Evolutionary conservation across 2,329 filamentous ascomycete species (phyloP).

Genomic region (Endocalyx cinctus): DNA sequence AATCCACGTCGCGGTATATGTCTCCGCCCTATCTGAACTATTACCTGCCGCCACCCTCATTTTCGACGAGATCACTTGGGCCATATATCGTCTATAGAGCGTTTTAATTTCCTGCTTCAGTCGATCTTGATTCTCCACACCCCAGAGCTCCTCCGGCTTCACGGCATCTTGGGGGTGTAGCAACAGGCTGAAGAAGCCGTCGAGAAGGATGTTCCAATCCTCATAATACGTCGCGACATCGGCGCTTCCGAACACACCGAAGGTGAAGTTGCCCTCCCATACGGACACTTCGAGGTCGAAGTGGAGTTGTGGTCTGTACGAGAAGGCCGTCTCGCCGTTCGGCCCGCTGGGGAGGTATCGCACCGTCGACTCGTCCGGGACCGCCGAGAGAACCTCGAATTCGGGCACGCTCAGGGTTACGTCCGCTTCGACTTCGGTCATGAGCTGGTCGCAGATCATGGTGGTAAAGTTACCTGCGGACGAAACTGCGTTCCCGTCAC

Average conservation of each 20-base stretch:
- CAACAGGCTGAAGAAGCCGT: constrained; percentile 5
- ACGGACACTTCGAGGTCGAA: constrained; percentile 2
- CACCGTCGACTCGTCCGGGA: constrained; percentile 2
- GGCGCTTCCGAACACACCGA: background rate
- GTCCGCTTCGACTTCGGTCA: constrained; percentile 3
- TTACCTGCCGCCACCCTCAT: constrained; percentile 4
- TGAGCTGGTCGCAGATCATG: constrained; percentile 4
- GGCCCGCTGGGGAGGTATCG: constrained; percentile 3
- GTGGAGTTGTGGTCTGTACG: constrained; percentile 4
- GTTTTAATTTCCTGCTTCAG: constrained; percentile 1
- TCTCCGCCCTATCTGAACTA: background rate
- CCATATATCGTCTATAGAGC: constrained; percentile 5
- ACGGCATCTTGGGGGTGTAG: constrained; percentile 3
- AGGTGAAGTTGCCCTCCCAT: constrained; percentile 3
- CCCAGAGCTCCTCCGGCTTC: constrained; percentile 1
- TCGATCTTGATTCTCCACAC: constrained; percentile 2
- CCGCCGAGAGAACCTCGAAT: constrained; percentile 1
- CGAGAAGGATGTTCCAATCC: background rate
- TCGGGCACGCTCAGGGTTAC: constrained; percentile 2
- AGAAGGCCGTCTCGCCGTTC: constrained; percentile 2
- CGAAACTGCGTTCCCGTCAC: too few species aligned
- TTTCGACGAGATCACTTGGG: constrained; percentile 3
- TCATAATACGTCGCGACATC: background rate
- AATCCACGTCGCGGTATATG: constrained; percentile 3
- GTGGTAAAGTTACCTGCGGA: constrained; percentile 1